Evolutionary conservation across 164 flowering plant species (phyloP).

Genomic region (Paratinospora sagittata): DNA sequence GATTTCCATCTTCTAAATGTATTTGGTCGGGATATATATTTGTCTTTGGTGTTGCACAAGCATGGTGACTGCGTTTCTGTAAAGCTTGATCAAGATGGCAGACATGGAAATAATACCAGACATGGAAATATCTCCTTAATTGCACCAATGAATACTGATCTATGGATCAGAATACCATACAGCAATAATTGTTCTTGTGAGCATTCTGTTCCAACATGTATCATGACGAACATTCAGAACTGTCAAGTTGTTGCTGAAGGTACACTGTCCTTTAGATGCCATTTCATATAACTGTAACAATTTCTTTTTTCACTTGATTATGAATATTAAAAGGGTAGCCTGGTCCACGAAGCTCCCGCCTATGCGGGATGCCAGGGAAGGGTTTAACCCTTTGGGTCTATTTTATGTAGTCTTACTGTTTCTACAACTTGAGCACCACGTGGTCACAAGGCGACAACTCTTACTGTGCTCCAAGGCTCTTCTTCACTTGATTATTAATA

Average conservation of each 20-base stretch:
- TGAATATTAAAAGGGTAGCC: neutral
- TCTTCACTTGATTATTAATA: neutral
- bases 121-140: conserved; percentile 27
- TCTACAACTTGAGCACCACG: too few species aligned
- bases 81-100: conserved; percentile 16
- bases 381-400: too few species aligned
- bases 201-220: conserved; percentile 27
- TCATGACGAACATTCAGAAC: conserved; percentile 43
- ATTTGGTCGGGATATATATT: conserved; percentile 57
- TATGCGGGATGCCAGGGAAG: too few species aligned
- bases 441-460: too few species aligned
- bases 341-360: too few species aligned
- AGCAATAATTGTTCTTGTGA: conserved; percentile 20
- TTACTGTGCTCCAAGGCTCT: neutral
- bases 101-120: neutral
- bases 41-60: conserved; percentile 35
- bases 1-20: conserved; percentile 42
- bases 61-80: conserved; percentile 22
- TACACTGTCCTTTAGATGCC: conserved; percentile 19
- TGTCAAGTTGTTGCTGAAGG: conserved; percentile 67
- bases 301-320: neutral
- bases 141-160: conserved; percentile 49
- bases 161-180: conserved; percentile 75
- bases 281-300: neutral
- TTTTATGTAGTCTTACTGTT: too few species aligned